Evolutionary conservation across 2,329 filamentous ascomycete species (phyloP), one percentile per base, ranked within the genome.

Genomic region (Scolecobasidium constrictum): DNA sequence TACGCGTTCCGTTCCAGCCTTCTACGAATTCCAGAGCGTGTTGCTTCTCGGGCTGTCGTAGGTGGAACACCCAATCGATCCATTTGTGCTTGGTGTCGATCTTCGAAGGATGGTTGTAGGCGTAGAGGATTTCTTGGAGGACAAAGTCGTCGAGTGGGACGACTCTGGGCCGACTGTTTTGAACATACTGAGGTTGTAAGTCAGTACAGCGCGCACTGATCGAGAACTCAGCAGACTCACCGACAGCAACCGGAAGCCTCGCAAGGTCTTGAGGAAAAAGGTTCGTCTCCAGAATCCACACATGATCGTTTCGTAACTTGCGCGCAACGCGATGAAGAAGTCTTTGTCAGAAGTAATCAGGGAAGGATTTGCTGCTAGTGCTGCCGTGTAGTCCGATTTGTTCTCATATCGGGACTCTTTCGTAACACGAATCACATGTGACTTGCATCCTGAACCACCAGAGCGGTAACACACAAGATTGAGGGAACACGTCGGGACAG

Each of bases 1-100:
- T 40, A 2, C 47, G 35, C 7, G 40, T 38, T 9, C 31, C 21
- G 26, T 49, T 49, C 48, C 48, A 50, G 16, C 48, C 48, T 28
- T 50, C 48, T n/a, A 50, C 47, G 19, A 50, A 49, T 18, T 50
- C 48, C 2, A 50, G 37, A 12, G 47, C 43, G 28, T 47, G 47
- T 3, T 47, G 42, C 34, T 48, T 46, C 15, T 47, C 37, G 4
- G 13, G 40, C 26, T 37, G 45, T n/a, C 47, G 45, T 2, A 50
- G 43, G 4, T 46, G 43, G 26, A 49, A 50, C 1, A 47, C 46
- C 48, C 48, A 50, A 20, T 48, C 40, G 33, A 49, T 46, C 47
- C 47, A 50, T 15, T 46, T 45, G 2, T 28, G 36, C 3, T 46
- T 40, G 38, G 22, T 38, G 5, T 13, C 34, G 35, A 50, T 36